Base-by-base conservation (phyloP, 352 stramenopile genomes). In the Globisporangium okanoganense region DNA sequence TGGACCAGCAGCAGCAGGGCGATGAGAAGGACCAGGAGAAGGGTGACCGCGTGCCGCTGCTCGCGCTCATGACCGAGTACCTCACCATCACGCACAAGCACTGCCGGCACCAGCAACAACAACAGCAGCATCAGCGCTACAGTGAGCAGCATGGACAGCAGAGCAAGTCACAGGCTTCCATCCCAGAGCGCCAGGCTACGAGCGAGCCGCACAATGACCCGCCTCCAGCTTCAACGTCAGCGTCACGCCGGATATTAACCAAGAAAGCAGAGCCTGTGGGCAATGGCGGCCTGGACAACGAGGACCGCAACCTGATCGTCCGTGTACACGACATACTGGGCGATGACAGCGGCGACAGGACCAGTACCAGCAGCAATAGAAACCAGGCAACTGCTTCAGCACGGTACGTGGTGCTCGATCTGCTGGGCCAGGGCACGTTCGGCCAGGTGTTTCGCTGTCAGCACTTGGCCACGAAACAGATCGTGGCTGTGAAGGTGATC, bases 401-500 rank as follows among this genome's bases (percentile, higher is more conserved):
- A 45, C 41, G 41, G 5, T 99, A 98, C 70, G 67, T 90, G 33
- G 83, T 98, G 50, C 84, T 97, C 56, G 88, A 98, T 66, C 67
- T 92, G 56, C 97, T 99, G 55, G 96, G 96, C 8, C 97, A 97
- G 58, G 78, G 78, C 27, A 80, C 78, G n/a, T 88, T 88, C 44
- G 78, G 78, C 0, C 74, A 87, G 51, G 78, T 88, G 13, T 75
- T 85, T 35, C 63, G 75, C 33, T 79, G 71, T 9, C 69, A 71
- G 8, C 69, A 87, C 61, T 33, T 67, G 5, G 52, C 77, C 38
- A 91, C 76, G 7, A 75, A 92, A 29, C 65, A 82, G 54, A 80
- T 96, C 51, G 92, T 98, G 8, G 93, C 92, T 1, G 95, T 98
- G 61, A 98, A 99, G 71, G 97, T 99, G 58, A 98, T 99, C 64